Evolutionary conservation across 2,329 filamentous ascomycete genomes (phyloP), one percentile per base, ranked within the genome.

Genomic region (Aspergillus thermomutatus): DNA sequence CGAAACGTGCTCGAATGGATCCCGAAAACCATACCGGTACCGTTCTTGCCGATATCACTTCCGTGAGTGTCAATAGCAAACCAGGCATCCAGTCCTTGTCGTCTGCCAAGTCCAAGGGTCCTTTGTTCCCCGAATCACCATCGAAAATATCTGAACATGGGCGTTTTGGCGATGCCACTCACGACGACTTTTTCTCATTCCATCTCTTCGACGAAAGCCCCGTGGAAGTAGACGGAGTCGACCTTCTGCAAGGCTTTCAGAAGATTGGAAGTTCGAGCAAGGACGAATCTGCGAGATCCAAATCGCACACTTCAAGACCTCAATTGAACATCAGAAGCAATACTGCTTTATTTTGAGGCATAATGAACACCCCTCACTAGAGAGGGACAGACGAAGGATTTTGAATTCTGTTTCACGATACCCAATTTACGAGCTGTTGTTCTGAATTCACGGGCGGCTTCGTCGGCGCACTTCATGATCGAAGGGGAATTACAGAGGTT

Each of bases 1-100:
- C 72, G 3, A 82, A 82, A 61, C 80, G 82, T 31, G 76, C 79
- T 6, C 77, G 79, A 27, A 74, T 79, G 9, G 79, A 80, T 58
- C 78, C 80, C 58, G 76, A 77, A 47, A 78, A 72, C 53, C 80
- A 79, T 14, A 78, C 79, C 26, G 73, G 74, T 49, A 78, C 77
- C 55, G 77, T 82, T 23, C 80, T 87, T 37, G 77, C 72, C 4
- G 75, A 78, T 53, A 74, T 77, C 53, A 76, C 74, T 4, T 68
- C 73, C 28, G 60, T 69, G 25, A 74, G 66, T 56, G 66, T 70
- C 17, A 76, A 76, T 53, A 74, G 60, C 45, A 69, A 71, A 23
- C 57, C 71, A 28, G 68, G 70, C 46, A 61, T 72, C 23, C 70
- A 70, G 6, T 52, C 73, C 17, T 65, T 76, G n/a, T 60, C 72